Evolutionary conservation across 2,329 filamentous ascomycete species (phyloP).

Genomic region (Fusarium nygamai): DNA sequence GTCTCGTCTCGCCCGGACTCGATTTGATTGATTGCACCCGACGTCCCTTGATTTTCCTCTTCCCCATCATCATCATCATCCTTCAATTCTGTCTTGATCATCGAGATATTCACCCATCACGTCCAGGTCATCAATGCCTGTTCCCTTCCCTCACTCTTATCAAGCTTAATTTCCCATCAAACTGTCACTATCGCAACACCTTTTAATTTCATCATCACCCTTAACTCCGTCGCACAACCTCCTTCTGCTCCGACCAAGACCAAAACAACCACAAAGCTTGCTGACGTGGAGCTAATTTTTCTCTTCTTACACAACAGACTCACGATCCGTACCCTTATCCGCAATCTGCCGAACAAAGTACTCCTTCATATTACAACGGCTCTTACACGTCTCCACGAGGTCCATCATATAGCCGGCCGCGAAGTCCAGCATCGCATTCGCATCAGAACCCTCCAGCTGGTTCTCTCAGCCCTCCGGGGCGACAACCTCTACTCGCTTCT

Average conservation of each 20-base stretch:
- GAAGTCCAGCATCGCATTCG: conserved; percentile 62
- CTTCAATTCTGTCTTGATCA: conserved; percentile 23
- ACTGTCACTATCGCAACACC: conserved; percentile 20
- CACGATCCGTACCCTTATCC: conserved; percentile 63
- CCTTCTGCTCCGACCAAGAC: conserved; percentile 22
- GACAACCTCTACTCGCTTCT: conserved; percentile 57
- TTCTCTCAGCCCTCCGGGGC: conserved; percentile 56
- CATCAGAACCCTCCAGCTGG: conserved; percentile 56
- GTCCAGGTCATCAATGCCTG: conserved; percentile 39
- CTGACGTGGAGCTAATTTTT: conserved; percentile 45
- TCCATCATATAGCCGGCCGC: conserved; percentile 55
- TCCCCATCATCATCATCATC: conserved; percentile 28
- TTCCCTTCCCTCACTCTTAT: conserved; percentile 17
- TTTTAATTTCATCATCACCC: conserved; percentile 37
- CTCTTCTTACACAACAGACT: conserved; percentile 49
- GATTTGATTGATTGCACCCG: conserved; percentile 31
- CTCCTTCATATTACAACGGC: conserved; percentile 59
- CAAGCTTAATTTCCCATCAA: conserved; percentile 21
- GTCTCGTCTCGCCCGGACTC: conserved; percentile 29
- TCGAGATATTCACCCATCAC: conserved; percentile 21
- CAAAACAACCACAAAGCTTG: conserved; percentile 30
- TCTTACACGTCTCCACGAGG: conserved; percentile 60
- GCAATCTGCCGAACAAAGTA: conserved; percentile 54
- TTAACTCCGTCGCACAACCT: conserved; percentile 27
- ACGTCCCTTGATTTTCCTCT: conserved; percentile 33